Conservation (phyloP, 1,139 yeast species). For the Taphrina flavorubra region DNA sequence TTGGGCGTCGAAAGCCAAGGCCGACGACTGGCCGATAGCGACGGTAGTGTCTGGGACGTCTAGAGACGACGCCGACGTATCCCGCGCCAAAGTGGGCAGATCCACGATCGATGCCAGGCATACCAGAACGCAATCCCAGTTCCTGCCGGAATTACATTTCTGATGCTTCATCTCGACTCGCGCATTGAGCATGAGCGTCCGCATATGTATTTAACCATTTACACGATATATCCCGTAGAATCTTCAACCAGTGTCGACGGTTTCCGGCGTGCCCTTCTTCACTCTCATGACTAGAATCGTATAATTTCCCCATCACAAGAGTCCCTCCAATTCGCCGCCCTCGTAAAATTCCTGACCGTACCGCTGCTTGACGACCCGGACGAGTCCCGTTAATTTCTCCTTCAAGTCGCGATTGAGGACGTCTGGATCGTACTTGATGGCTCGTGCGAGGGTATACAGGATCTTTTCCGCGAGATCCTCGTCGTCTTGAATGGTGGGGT, state of each 20-base stretch:
- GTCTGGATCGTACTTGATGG: conserved; percentile 4
- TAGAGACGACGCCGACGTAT: conserved; percentile 15
- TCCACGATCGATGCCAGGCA: neutral
- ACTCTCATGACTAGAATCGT: neutral
- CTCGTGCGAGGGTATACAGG: conserved; percentile 24
- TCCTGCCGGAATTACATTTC: conserved; percentile 25
- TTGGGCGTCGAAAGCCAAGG: conserved; percentile 33
- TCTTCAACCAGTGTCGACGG: neutral
- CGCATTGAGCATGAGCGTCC: neutral
- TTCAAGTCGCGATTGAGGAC: conserved; percentile 30
- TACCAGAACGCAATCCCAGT: conserved; percentile 7
- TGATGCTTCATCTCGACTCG: neutral
- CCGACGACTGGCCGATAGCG: conserved; percentile 38
- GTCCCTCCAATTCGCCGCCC: conserved; percentile 14
- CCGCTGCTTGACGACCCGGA: neutral
- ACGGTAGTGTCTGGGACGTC: conserved; percentile 15
- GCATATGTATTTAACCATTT: neutral
- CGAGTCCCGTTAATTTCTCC: conserved; percentile 1
- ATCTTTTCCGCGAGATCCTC: conserved; percentile 38
- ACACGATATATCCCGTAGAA: too few species aligned
- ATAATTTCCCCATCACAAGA: neutral
- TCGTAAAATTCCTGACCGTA: conserved; percentile 17
- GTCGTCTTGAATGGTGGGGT: conserved; percentile 19
- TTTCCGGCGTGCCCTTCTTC: neutral
- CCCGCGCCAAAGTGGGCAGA: neutral